These are phyloP conservation scores for Xylaria telfairii DNA, from an alignment of 495 filamentous ascomycete genomes.

Conservation along the genomic window DNA sequence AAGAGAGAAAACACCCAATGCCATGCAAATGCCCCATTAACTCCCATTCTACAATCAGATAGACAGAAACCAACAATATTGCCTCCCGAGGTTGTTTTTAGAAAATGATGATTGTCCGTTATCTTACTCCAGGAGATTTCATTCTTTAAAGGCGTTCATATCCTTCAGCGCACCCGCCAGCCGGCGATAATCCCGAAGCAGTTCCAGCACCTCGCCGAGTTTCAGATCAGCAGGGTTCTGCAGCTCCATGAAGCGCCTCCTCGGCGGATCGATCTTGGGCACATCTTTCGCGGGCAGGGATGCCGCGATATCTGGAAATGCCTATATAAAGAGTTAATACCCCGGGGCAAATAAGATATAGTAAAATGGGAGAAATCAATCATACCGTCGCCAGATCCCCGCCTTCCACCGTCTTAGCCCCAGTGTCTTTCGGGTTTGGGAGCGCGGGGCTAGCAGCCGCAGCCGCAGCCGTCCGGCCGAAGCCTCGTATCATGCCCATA, in stretches of 20 bases:
- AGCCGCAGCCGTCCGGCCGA: constrained; percentile 62
- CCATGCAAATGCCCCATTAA: constrained; percentile 17
- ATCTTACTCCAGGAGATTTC: background rate
- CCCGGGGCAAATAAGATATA: background rate
- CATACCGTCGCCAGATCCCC: constrained; percentile 58
- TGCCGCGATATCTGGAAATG: constrained; percentile 64
- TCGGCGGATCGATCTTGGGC: constrained; percentile 71
- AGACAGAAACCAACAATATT: background rate
- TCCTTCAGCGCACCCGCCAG: constrained; percentile 72
- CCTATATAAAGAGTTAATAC: constrained; percentile 43
- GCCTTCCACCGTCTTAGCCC: constrained; percentile 45
- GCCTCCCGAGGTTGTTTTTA: background rate
- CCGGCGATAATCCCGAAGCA: constrained; percentile 87
- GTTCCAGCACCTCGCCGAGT: constrained; percentile 78
- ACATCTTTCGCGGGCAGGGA: constrained; percentile 56
- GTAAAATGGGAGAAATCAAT: background rate
- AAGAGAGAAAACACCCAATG: background rate
- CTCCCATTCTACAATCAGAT: background rate
- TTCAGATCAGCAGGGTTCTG: constrained; percentile 78
- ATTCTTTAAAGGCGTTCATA: constrained; percentile 61
- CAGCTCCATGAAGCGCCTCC: constrained; percentile 80
- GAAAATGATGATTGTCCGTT: background rate
- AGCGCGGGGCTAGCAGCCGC: constrained; percentile 38
- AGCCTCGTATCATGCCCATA: constrained; percentile 73
- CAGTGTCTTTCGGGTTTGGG: constrained; percentile 35